Percentiles rank a stretch among this genome's conserved stretches.
Conservation (phyloP, 2,329 filamentous ascomycete species). For the Cladosporium sp. region DNA sequence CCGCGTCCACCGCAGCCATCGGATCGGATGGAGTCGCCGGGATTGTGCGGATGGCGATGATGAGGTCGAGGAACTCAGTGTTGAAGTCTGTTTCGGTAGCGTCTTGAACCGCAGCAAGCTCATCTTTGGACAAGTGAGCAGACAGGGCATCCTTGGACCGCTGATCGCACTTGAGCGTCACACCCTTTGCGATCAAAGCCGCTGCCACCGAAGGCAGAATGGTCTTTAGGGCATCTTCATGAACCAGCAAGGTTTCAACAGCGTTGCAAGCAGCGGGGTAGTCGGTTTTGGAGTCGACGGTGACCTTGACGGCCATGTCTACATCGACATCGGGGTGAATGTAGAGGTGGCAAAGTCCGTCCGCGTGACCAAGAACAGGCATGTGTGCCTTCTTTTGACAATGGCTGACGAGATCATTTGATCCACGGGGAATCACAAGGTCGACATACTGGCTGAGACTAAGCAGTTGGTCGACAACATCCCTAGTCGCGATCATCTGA, state of each 20-base stretch:
- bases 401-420: constrained; percentile 84
- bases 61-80: constrained; percentile 86
- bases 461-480: constrained; percentile 85
- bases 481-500: constrained; percentile 90
- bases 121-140: constrained; percentile 45
- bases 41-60: constrained; percentile 81
- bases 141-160: constrained; percentile 65
- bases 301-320: constrained; percentile 69
- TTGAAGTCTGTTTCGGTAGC: constrained; percentile 72
- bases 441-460: constrained; percentile 85
- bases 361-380: constrained; percentile 92
- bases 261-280: constrained; percentile 97
- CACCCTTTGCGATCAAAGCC: constrained; percentile 73
- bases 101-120: constrained; percentile 57
- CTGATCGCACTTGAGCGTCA: constrained; percentile 78
- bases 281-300: constrained; percentile 89
- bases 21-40: constrained; percentile 32
- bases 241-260: constrained; percentile 86
- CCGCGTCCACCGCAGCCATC: constrained; percentile 57
- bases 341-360: constrained; percentile 87
- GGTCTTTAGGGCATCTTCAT: constrained; percentile 66
- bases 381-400: constrained; percentile 92
- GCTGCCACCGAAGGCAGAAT: constrained; percentile 71
- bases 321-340: constrained; percentile 76
- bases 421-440: constrained; percentile 88